These are phyloP conservation scores for Globisporangium sylvaticum DNA, from an alignment of 352 stramenopile species.

Conservation along the genomic window DNA sequence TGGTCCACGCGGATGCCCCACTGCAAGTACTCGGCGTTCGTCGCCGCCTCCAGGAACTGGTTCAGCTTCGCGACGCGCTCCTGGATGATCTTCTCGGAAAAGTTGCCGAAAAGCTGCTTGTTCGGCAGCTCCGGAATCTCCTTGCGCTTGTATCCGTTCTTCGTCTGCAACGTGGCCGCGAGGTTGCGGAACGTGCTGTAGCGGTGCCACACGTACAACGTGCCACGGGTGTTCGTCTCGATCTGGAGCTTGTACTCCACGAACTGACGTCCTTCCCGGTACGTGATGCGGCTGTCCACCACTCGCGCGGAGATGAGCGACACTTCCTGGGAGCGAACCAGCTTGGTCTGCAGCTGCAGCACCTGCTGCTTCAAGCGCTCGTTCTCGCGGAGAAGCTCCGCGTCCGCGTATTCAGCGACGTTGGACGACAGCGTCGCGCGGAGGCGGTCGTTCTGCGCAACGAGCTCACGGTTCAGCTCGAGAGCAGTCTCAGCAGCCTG, in stretches of 20 bases:
- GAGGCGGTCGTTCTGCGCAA: constrained; percentile 59
- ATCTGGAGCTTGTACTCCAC: constrained; percentile 31
- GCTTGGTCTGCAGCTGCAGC: constrained; percentile 63
- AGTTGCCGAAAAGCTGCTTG: constrained; percentile 71
- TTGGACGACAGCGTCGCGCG: constrained; percentile 61
- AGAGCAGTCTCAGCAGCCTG: constrained; percentile 50
- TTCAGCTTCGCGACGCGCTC: constrained; percentile 69
- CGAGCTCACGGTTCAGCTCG: constrained; percentile 58
- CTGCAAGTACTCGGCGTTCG: constrained; percentile 69
- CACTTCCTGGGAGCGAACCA: constrained; percentile 61
- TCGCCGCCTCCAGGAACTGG: constrained; percentile 70
- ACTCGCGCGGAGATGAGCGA: constrained; percentile 68
- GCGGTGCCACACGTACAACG: constrained; percentile 67
- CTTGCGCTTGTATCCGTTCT: constrained; percentile 73
- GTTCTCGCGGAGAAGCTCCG: constrained; percentile 61
- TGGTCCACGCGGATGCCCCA: constrained; percentile 75
- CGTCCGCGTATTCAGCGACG: constrained; percentile 64
- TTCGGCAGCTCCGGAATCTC: constrained; percentile 71
- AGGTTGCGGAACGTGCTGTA: constrained; percentile 82
- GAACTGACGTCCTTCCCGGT: constrained; percentile 62
- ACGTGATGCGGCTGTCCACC: constrained; percentile 65
- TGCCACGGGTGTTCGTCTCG: constrained; percentile 65
- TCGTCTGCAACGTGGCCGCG: constrained; percentile 63
- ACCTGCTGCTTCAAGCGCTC: constrained; percentile 71
- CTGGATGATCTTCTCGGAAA: constrained; percentile 75